Evolutionary conservation across 2,329 filamentous ascomycete genomes (phyloP).

Genomic region (Scedosporium dehoogii): DNA sequence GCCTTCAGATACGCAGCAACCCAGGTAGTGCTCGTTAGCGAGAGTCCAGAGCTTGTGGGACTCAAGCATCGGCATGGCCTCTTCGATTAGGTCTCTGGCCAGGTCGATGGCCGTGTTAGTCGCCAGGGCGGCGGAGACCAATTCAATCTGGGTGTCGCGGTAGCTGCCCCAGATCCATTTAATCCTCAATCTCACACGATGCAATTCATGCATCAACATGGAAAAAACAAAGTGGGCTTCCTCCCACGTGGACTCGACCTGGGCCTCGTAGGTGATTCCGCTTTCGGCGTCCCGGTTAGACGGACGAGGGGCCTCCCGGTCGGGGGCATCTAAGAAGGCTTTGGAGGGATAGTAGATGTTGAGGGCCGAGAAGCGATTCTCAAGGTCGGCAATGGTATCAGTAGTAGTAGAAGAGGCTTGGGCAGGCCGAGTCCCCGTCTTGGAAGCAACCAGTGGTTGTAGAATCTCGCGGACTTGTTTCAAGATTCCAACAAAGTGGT

Average conservation of each 20-base stretch:
- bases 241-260: not conserved
- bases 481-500: constrained; percentile 24
- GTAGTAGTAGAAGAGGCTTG: not conserved
- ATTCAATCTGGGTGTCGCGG: constrained; percentile 15
- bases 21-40: not conserved
- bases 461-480: constrained; percentile 23
- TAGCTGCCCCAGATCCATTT: constrained; percentile 22
- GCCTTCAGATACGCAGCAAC: not conserved
- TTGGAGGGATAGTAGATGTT: not conserved
- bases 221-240: not conserved
- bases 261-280: not conserved
- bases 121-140: constrained; percentile 22
- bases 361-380: not conserved
- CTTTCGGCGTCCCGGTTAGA: not conserved
- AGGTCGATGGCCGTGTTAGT: constrained; percentile 27
- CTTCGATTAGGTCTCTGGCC: constrained; percentile 20
- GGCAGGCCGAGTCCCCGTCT: not conserved
- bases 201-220: not conserved
- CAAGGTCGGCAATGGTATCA: not conserved
- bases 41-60: not conserved
- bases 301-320: not conserved
- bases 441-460: constrained; percentile 11
- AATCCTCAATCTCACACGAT: constrained; percentile 13
- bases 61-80: not conserved
- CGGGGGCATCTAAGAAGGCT: not conserved